A percentile compares a stretch with the other conserved stretches of the same genome.
phyloP scores from a whole-genome alignment of 1,284 basidiomycete species.

The Ustanciosporium gigantosporum region DNA sequence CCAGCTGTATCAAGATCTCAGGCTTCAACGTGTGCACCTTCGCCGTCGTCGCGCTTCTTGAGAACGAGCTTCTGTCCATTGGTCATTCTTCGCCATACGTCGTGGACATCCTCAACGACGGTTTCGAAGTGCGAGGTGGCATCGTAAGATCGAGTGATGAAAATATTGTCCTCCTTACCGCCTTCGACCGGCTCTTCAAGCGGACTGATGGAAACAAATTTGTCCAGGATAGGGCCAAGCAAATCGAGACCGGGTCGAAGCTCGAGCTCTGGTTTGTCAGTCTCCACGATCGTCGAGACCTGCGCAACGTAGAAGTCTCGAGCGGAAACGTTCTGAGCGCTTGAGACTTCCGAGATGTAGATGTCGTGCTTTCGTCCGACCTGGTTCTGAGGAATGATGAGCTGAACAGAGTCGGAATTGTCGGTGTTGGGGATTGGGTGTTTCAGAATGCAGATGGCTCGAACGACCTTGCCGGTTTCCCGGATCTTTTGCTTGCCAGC shows the following conservation, averaged over 20 bases:
- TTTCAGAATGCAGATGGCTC: constrained; percentile 97
- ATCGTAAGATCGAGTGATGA: constrained; percentile 96
- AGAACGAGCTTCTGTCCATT: constrained; percentile 57
- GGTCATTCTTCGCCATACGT: constrained; percentile 57
- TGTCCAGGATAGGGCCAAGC: constrained; percentile 90
- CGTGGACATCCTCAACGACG: constrained; percentile 63
- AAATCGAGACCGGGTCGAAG: constrained; percentile 87
- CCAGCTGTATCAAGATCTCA: constrained; percentile 5
- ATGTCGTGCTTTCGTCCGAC: constrained; percentile 94
- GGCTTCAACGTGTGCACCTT: constrained; percentile 58
- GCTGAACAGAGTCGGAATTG: constrained; percentile 84
- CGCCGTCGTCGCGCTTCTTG: constrained; percentile 54
- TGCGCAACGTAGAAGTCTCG: constrained; percentile 94
- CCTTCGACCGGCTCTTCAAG: constrained; percentile 85
- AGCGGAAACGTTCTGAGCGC: constrained; percentile 95
- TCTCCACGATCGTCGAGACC: constrained; percentile 98
- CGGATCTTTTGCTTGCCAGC: constrained; percentile 72
- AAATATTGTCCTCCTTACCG: constrained; percentile 83
- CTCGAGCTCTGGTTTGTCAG: constrained; percentile 87
- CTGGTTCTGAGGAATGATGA: constrained; percentile 99
- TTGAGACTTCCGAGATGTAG: constrained; percentile 95
- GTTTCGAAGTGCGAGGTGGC: constrained; percentile 99
- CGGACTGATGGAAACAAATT: constrained; percentile 90
- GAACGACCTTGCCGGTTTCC: constrained; percentile 90
- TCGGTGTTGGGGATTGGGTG: constrained; percentile 98